Evolutionary conservation across 352 stramenopile species (phyloP), one percentile per base, ranked within the genome.

Genomic region (Pythium pectinolyticum): DNA sequence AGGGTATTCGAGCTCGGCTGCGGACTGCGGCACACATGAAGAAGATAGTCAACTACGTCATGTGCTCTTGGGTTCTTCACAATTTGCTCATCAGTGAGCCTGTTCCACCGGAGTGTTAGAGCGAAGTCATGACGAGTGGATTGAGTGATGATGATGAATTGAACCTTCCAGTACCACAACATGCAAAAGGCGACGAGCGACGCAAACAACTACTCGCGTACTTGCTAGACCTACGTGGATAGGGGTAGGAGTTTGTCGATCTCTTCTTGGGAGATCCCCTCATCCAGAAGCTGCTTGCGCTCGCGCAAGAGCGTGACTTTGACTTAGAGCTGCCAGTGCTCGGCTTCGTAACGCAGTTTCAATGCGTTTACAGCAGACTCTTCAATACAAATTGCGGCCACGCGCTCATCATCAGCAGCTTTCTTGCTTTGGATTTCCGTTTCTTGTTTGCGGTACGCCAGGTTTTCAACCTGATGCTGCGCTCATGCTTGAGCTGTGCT

Each of bases 41-140:
- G 32, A 34, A 46, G 24, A 70, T 74, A 37, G 50, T 61, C 30
- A n/a, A 14, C 2, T 40, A 57, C 2, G 60, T 70, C 37, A 61
- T 49, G 34, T 52, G 32, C 34, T 49, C 25, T n/a, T 14, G 17
- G 9, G 61, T 70, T 20, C 11, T 74, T 0, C 61, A 70, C 47
- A 74, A 74, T 19, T 32, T 74, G 8, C 53, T 74, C 7, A 37
- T 74, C 40, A n/a, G n/a, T n/a, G n/a, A n/a, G n/a, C n/a, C n/a
- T n/a, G n/a, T n/a, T n/a, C n/a, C n/a, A n/a, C n/a, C n/a, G n/a
- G n/a, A n/a, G n/a, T n/a, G n/a, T n/a, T n/a, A n/a, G n/a, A n/a
- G n/a, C n/a, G n/a, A n/a, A n/a, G n/a, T n/a, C n/a, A n/a, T n/a
- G n/a, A n/a, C n/a, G n/a, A n/a, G n/a, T n/a, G n/a, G n/a, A n/a